These are phyloP conservation scores for Castanea sativa DNA, from an alignment of 306 rosid species.

Conservation along the genomic window DNA sequence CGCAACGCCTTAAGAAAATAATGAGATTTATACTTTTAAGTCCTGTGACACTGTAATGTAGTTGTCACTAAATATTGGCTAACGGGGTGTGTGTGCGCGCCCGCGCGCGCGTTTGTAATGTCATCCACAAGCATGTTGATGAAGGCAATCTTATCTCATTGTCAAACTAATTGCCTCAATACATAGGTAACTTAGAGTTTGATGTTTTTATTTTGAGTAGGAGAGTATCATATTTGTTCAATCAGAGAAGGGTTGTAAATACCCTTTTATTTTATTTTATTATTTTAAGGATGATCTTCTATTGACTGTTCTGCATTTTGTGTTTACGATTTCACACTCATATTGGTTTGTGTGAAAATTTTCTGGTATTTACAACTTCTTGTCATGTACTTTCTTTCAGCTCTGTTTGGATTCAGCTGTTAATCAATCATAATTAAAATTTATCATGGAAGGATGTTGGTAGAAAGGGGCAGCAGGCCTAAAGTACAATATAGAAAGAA, in stretches of 20 bases:
- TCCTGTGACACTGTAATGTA: neutral
- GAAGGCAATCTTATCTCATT: neutral
- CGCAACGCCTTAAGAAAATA: neutral
- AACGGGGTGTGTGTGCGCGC: neutral
- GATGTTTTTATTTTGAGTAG: neutral
- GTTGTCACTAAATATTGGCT: neutral
- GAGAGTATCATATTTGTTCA: neutral
- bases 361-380: neutral
- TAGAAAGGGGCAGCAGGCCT: neutral
- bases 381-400: neutral
- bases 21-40: neutral
- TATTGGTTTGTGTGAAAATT: neutral
- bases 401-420: neutral
- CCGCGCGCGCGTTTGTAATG: too few relatives aligned
- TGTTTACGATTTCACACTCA: too few relatives aligned
- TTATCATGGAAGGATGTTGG: neutral
- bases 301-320: too few relatives aligned
- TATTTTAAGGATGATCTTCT: neutral
- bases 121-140: neutral
- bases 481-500: neutral
- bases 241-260: neutral
- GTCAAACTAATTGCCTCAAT: neutral
- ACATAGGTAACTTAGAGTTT: neutral
- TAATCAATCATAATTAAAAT: neutral
- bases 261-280: neutral